Evolutionary conservation across 176 grass and related monocot species (phyloP).

Genomic region (Hsuehochloa calcarea): DNA sequence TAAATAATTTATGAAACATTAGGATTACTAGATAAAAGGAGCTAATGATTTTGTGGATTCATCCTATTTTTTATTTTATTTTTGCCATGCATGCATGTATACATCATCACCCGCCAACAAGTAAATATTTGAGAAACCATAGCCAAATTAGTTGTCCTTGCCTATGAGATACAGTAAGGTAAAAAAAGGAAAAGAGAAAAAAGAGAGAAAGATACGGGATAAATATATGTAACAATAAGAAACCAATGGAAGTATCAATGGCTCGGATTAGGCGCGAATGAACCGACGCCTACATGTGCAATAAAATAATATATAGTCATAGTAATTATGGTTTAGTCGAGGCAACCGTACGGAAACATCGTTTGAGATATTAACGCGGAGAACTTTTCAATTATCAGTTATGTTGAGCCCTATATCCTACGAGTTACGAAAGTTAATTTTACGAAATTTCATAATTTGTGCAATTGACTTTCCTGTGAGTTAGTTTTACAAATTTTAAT

Average conservation of each 20-base stretch:
- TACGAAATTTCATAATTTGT: not conserved
- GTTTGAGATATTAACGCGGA: not conserved
- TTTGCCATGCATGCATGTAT: not conserved
- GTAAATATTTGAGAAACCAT: no score
- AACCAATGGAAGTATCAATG: not conserved
- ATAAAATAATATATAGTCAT: not conserved
- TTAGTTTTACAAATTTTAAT: not conserved
- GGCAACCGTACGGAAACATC: not conserved
- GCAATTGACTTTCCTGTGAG: not conserved
- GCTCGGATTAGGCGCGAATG: not conserved
- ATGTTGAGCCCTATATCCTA: not conserved
- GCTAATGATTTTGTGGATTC: not conserved
- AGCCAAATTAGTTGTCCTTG: not conserved
- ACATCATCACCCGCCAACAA: not conserved
- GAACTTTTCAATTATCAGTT: not conserved
- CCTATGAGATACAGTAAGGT: no score
- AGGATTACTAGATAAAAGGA: not conserved
- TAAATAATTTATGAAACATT: not conserved
- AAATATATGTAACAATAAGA: not conserved
- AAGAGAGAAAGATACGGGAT: not conserved
- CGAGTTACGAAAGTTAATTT: not conserved
- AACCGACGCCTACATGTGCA: not conserved
- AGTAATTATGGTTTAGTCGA: not conserved
- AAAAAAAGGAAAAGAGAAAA: not conserved
- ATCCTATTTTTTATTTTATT: no score